phyloP scores from a whole-genome alignment of 352 stramenopile species.

The Pythium scleroteichum region DNA sequence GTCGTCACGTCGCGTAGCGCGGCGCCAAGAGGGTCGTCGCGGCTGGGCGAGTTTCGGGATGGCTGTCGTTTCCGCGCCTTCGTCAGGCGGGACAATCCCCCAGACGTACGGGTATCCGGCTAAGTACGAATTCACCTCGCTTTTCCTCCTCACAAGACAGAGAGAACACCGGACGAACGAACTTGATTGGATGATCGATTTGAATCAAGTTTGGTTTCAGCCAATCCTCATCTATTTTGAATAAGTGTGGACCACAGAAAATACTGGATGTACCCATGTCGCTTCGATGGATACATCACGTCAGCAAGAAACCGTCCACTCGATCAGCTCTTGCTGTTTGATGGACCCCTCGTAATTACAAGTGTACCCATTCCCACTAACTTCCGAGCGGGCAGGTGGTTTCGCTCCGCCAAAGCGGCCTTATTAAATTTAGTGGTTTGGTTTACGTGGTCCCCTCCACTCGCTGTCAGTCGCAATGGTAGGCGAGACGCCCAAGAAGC shows the following conservation, averaged over 20 bases:
- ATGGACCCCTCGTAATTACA: too few relatives aligned
- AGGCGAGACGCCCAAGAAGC: constrained; percentile 19
- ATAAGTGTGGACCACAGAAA: background rate
- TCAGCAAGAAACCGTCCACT: too few relatives aligned
- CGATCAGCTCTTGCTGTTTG: too few relatives aligned
- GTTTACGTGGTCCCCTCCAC: too few relatives aligned
- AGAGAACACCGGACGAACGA: constrained; percentile 7
- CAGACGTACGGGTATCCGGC: background rate
- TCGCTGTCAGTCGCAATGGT: background rate
- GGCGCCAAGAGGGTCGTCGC: background rate
- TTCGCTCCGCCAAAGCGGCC: too few relatives aligned
- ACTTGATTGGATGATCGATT: background rate
- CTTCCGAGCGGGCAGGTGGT: too few relatives aligned
- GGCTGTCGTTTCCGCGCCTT: constrained; percentile 20
- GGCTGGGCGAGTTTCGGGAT: background rate
- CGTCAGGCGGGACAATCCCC: constrained; percentile 17
- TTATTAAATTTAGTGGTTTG: too few relatives aligned
- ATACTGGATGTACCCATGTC: constrained; percentile 1
- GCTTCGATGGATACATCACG: background rate
- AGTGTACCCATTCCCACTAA: too few relatives aligned
- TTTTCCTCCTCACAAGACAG: background rate
- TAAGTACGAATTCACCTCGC: constrained; percentile 12
- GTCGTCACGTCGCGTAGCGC: background rate
- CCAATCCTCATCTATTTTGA: background rate
- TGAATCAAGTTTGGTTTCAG: background rate